Conservation (phyloP, 768 basidiomycete species). For the Termitomyces sp. region DNA sequence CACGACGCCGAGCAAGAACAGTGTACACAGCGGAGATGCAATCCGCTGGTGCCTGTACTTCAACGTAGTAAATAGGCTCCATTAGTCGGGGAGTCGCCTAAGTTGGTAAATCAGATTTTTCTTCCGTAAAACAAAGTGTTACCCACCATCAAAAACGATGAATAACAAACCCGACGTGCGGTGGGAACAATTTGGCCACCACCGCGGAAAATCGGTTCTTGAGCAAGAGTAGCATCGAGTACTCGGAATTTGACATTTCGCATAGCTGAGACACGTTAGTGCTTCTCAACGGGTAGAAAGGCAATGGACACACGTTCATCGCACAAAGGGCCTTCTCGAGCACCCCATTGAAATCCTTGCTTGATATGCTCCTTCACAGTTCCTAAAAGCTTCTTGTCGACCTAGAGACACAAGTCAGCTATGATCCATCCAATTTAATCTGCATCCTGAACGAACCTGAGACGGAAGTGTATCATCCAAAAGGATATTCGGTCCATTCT, state of each 20-base stretch:
- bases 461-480: constrained; percentile 96
- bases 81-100: constrained; percentile 93
- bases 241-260: constrained; percentile 98
- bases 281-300: neutral
- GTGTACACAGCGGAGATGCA: constrained; percentile 99
- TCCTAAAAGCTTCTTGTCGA: constrained; percentile 89
- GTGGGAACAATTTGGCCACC: constrained; percentile 99
- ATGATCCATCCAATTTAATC: neutral
- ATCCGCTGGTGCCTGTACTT: constrained; percentile 98
- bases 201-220: constrained; percentile 96
- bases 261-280: constrained; percentile 61
- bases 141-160: constrained; percentile 95
- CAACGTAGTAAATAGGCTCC: constrained; percentile 98
- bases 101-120: neutral
- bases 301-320: constrained; percentile 83
- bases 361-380: constrained; percentile 94
- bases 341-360: constrained; percentile 99
- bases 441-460: constrained; percentile 45
- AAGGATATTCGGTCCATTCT: constrained; percentile 88
- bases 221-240: constrained; percentile 86
- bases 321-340: constrained; percentile 94
- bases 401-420: constrained; percentile 31
- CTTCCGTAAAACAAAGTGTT: constrained; percentile 5
- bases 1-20: constrained; percentile 94
- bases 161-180: constrained; percentile 97